Conservation (phyloP, 768 basidiomycete species). For the Tricholoma matsutake region DNA sequence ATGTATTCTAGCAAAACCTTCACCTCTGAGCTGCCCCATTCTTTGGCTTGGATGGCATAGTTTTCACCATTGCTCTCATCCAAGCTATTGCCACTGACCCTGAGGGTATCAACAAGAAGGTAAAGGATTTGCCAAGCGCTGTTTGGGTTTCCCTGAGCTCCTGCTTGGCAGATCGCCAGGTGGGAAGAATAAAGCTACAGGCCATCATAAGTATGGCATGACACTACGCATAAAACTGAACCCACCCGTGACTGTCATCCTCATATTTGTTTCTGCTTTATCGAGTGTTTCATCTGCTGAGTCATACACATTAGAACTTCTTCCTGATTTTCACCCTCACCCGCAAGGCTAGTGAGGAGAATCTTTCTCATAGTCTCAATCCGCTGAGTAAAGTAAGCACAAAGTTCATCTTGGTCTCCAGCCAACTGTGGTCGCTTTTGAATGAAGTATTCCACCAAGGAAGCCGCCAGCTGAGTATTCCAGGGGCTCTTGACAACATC, state of each 20-base stretch:
- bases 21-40: no score
- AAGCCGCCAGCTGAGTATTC: no score
- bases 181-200: not conserved
- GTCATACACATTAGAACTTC: not conserved
- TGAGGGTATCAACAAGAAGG: not conserved
- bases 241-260: not conserved
- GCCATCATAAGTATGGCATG: no score
- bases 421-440: not conserved
- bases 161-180: not conserved
- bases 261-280: not conserved
- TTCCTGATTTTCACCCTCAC: not conserved
- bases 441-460: not conserved
- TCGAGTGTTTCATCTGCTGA: not conserved
- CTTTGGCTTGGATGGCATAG: no score
- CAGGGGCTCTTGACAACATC: no score
- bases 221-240: not conserved
- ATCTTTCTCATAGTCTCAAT: not conserved
- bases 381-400: not conserved
- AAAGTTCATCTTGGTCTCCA: slow-evolving; percentile 1
- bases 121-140: slow-evolving; percentile 1
- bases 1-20: no score
- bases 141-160: not conserved
- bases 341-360: not conserved
- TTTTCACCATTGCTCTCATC: no score
- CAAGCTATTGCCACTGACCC: not conserved